phyloP scores from a whole-genome alignment of 805 yeast genomes.

The Candida vaughaniae region DNA sequence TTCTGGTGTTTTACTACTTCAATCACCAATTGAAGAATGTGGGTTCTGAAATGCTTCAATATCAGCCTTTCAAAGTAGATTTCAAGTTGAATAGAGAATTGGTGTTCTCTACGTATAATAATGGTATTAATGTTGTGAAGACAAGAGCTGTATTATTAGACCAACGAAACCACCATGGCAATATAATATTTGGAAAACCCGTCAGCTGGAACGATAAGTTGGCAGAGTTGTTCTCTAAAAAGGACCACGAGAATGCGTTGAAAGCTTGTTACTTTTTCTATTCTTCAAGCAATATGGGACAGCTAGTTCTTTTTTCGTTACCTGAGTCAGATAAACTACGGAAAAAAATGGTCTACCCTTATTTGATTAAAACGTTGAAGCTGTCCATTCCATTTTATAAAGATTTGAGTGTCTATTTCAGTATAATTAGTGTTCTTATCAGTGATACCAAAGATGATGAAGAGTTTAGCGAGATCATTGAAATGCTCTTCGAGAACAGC shows the following conservation, averaged over 20 bases:
- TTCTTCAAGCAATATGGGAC: constrained; percentile 40
- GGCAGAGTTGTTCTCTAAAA: constrained; percentile 44
- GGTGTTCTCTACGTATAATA: constrained; percentile 2
- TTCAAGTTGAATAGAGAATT: constrained; percentile 2
- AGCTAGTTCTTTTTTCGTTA: constrained; percentile 54
- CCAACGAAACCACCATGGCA: constrained; percentile 20
- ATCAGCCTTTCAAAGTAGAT: not conserved
- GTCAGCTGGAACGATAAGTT: constrained; percentile 72
- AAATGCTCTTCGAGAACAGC: constrained; percentile 16
- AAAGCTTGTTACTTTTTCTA: constrained; percentile 54
- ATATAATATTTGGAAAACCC: constrained; percentile 57
- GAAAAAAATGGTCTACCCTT: constrained; percentile 48
- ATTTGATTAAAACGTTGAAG: constrained; percentile 56
- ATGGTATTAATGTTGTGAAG: constrained; percentile 10
- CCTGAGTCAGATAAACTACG: constrained; percentile 48
- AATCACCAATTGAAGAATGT: not conserved
- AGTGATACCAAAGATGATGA: not conserved
- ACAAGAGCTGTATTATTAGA: constrained; percentile 6
- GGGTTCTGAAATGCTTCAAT: not conserved
- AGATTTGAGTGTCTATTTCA: constrained; percentile 7
- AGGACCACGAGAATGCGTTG: constrained; percentile 57
- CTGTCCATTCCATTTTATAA: constrained; percentile 50
- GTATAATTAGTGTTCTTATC: constrained; percentile 3
- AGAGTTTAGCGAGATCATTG: constrained; percentile 18
- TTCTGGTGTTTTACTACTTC: constrained; percentile 1